These are phyloP conservation scores for Larix kaempferi DNA, from an alignment of 75 land plant species.

Conservation along the genomic window DNA sequence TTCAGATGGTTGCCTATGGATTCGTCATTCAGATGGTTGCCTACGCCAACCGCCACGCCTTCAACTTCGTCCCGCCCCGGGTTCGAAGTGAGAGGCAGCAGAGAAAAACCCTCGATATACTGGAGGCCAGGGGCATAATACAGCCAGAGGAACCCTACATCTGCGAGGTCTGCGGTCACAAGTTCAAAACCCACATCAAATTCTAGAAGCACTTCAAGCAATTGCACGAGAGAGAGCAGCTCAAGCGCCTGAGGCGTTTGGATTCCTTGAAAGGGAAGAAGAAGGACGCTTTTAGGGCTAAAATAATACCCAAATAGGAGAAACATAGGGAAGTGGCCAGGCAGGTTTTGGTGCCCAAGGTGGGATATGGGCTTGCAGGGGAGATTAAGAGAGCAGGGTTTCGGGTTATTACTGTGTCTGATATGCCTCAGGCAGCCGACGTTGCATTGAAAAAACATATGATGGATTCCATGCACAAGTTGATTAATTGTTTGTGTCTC, in stretches of 20 bases:
- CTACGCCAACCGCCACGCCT: slow-evolving; percentile 69
- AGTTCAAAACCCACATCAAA: slow-evolving; percentile 44
- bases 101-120: slow-evolving; percentile 31
- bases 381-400: slow-evolving; percentile 73
- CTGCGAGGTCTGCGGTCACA: slow-evolving; percentile 81
- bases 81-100: slow-evolving; percentile 45
- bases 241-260: slow-evolving; percentile 61
- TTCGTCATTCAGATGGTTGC: too few relatives aligned
- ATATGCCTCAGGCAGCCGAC: slow-evolving; percentile 59
- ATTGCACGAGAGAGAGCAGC: slow-evolving; percentile 79
- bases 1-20: slow-evolving; percentile 52
- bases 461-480: slow-evolving; percentile 43
- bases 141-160: slow-evolving; percentile 36
- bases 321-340: slow-evolving; percentile 60
- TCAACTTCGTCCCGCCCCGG: slow-evolving; percentile 42
- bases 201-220: slow-evolving; percentile 70
- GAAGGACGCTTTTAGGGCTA: slow-evolving; percentile 43
- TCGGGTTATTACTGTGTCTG: slow-evolving; percentile 50
- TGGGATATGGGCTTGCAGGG: slow-evolving; percentile 62
- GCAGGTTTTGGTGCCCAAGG: slow-evolving; percentile 44
- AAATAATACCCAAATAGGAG: slow-evolving; percentile 55
- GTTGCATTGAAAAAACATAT: slow-evolving; percentile 46
- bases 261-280: slow-evolving; percentile 52
- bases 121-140: slow-evolving; percentile 35
- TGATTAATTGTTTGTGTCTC: slow-evolving; percentile 54